Conservation (phyloP, 441 rosid species). For the Gossypium schwendimanii region DNA sequence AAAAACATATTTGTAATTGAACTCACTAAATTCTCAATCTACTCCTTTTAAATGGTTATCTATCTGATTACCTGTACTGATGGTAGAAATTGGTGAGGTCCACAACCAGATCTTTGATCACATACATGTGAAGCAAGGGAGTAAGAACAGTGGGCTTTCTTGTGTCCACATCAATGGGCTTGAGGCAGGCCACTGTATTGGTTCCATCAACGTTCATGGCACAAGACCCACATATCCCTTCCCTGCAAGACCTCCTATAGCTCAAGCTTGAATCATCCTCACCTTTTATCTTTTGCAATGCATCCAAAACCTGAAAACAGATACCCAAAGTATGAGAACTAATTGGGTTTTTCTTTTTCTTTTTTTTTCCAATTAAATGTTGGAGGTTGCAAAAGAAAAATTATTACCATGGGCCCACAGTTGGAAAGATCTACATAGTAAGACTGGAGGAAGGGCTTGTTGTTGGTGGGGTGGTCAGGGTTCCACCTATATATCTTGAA, state of each 20-base stretch:
- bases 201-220: constrained; percentile 62
- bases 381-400: neutral
- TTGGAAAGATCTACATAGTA: constrained; percentile 40
- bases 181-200: constrained; percentile 58
- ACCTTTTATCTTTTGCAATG: constrained; percentile 53
- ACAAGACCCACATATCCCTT: constrained; percentile 74
- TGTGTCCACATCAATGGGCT: constrained; percentile 41
- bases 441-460: constrained; percentile 1
- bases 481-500: constrained; percentile 30
- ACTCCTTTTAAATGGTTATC: neutral
- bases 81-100: constrained; percentile 62
- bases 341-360: neutral
- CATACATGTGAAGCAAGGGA: constrained; percentile 62
- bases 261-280: constrained; percentile 50
- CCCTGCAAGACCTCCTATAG: constrained; percentile 59
- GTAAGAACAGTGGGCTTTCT: constrained; percentile 38
- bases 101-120: constrained; percentile 50
- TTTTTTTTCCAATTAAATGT: neutral
- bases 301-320: constrained; percentile 49
- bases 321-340: neutral
- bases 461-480: constrained; percentile 2
- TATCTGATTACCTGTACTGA: constrained; percentile 38
- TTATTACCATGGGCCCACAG: constrained; percentile 50
- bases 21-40: neutral
- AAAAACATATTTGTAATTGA: neutral